Base-by-base conservation (phyloP, 352 stramenopile genomes). In the Globisporangium paroecandrum region DNA sequence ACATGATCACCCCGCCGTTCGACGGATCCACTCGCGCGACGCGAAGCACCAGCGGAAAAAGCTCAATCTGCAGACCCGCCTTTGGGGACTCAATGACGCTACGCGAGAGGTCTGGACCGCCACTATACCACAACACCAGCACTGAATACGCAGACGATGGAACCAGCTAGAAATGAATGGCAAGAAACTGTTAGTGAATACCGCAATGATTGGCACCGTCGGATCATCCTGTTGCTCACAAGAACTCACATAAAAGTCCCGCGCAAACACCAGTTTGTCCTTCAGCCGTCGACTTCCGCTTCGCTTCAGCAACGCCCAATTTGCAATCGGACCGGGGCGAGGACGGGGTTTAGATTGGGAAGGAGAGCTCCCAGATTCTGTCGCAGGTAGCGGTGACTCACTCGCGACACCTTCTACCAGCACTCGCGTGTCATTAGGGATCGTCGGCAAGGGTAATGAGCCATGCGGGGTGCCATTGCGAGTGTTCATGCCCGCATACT, bases 31-130 rank as follows among this genome's bases (percentile, higher is more conserved):
- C 86, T 54, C 85, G 83, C 2, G 83, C 85, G 20, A 96, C 79
- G 4, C 88, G 86, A 13, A 96, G 71, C 22, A 96, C 81, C 18
- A 96, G 69, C 34, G 88, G 88, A 24, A 93, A 93, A 13, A 96
- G 55, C 67, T 96, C 88, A 9, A 96, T 73, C 65, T 90, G 73
- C 41, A 87, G 70, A 10, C 77, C 69, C 7, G 51, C 54, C 12
- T 74, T 81, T 8, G 69, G 59, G 32, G 82, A 59, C 29, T 86
- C 72, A n/a, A 91, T 43, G 18, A 92, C 79, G 27, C 70, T 77
- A 36, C 85, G 77, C 15, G 82, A 69, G 34, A 94, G 71, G 51
- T 93, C 78, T 0, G 88, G 88, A 5, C 88, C 88, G 25, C 88
- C 88, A 60, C 69, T 90, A 58, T 94, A 96, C 88, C 88, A 96